Percentiles rank a stretch among this genome's conserved stretches.
Evolutionary conservation across 1,284 basidiomycete species (phyloP).

Genomic region (Cutaneotrichosporon sp.): DNA sequence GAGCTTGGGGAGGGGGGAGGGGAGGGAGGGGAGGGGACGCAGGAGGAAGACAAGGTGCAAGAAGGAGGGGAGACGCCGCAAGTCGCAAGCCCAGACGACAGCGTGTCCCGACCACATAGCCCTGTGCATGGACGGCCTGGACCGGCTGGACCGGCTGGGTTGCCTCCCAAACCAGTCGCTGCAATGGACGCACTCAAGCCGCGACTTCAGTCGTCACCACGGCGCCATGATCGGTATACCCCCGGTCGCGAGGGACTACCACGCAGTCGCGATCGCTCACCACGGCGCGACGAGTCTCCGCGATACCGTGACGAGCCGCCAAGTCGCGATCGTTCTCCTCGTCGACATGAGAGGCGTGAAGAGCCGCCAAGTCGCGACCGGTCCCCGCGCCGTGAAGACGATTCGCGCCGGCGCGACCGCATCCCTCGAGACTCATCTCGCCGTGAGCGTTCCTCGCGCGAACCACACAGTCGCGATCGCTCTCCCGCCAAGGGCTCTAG

Average conservation of each 20-base stretch:
- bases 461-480: neutral
- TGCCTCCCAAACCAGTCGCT: neutral
- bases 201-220: neutral
- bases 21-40: constrained; percentile 13
- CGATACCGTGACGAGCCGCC: neutral
- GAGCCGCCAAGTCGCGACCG: neutral
- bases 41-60: constrained; percentile 8
- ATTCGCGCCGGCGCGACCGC: neutral
- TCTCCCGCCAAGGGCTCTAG: neutral
- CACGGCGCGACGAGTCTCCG: neutral
- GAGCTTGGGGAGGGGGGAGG: constrained; percentile 22
- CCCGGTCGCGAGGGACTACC: neutral
- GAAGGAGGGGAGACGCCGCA: neutral
- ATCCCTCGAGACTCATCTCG: neutral
- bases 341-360: neutral
- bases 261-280: neutral
- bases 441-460: too few species aligned
- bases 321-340: neutral
- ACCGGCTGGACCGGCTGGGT: neutral
- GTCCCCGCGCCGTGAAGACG: neutral
- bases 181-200: neutral
- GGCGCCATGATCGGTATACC: neutral
- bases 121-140: neutral
- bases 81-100: neutral
- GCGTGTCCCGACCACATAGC: neutral